A percentile compares a stretch with the other conserved stretches of the same genome.
Conservation (phyloP, 805 yeast genomes). For the Barnettozyma siamensis region DNA sequence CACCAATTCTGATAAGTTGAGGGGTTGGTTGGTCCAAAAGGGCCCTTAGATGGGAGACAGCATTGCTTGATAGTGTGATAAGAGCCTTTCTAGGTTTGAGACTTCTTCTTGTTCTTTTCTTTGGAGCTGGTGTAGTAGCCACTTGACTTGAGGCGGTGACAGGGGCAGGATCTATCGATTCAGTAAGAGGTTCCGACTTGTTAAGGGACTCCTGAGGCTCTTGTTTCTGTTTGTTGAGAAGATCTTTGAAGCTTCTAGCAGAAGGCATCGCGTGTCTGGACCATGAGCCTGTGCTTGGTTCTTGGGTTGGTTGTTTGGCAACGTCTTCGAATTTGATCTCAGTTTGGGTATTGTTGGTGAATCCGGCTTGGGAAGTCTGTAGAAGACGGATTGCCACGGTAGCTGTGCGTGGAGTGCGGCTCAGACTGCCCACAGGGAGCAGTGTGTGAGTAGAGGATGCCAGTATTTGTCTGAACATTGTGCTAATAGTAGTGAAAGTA, state of each 20-base stretch:
- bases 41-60: constrained; percentile 62
- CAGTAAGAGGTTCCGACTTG: constrained; percentile 9
- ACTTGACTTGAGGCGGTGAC: constrained; percentile 9
- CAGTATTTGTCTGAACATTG: not conserved
- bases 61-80: constrained; percentile 71
- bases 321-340: constrained; percentile 10
- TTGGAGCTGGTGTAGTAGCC: constrained; percentile 17
- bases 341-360: constrained; percentile 4
- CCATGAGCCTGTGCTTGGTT: constrained; percentile 15
- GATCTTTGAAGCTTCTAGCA: constrained; percentile 24
- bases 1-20: constrained; percentile 85
- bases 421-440: not conserved
- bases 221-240: constrained; percentile 15
- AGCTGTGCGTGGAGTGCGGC: not conserved
- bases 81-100: constrained; percentile 87
- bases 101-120: constrained; percentile 50
- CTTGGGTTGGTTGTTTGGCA: constrained; percentile 1
- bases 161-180: not conserved
- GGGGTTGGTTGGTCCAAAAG: constrained; percentile 80
- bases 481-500: not conserved
- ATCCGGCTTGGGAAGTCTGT: constrained; percentile 7
- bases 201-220: constrained; percentile 1
- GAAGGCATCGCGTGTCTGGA: constrained; percentile 24
- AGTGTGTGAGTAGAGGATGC: not conserved
- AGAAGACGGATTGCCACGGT: not conserved